Evolutionary conservation across 306 rosid species (phyloP).

Genomic region (Begonia loranthoides): DNA sequence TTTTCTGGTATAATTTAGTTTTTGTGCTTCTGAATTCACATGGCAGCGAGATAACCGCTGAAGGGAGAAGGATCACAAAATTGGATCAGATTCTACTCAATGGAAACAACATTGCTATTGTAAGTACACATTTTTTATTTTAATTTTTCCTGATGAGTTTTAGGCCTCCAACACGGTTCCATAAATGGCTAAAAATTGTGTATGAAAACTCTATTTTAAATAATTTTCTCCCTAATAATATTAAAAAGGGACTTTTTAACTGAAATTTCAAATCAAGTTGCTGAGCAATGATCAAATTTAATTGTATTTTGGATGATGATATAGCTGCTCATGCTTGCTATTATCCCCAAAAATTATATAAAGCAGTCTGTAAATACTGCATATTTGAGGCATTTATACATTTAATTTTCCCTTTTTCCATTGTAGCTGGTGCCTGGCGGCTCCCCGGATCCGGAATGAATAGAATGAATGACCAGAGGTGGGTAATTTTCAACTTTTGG

Average conservation of each 20-base stretch:
- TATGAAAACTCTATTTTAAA: too few relatives aligned
- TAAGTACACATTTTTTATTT: constrained; percentile 24
- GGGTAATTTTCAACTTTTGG: neutral
- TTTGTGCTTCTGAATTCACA: constrained; percentile 1
- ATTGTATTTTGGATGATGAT: neutral
- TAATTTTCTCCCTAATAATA: too few relatives aligned
- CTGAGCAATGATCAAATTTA: neutral
- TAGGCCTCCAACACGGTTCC: too few relatives aligned
- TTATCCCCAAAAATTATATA: neutral
- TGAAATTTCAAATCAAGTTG: too few relatives aligned
- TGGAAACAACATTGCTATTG: constrained; percentile 99
- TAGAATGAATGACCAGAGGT: neutral
- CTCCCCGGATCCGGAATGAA: neutral
- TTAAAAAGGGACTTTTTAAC: too few relatives aligned
- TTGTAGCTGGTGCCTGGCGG: constrained; percentile 1
- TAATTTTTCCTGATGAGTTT: too few relatives aligned
- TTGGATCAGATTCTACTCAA: constrained; percentile 93
- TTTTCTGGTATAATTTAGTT: neutral
- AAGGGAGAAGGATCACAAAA: constrained; percentile 96
- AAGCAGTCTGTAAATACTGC: too few relatives aligned
- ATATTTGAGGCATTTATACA: neutral
- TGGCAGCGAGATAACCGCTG: constrained; percentile 81
- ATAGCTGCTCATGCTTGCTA: neutral
- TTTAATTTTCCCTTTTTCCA: neutral
- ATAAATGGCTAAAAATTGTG: too few relatives aligned